phyloP scores from a whole-genome alignment of 2,329 filamentous ascomycete genomes.

The Paracamarosporium sp. region DNA sequence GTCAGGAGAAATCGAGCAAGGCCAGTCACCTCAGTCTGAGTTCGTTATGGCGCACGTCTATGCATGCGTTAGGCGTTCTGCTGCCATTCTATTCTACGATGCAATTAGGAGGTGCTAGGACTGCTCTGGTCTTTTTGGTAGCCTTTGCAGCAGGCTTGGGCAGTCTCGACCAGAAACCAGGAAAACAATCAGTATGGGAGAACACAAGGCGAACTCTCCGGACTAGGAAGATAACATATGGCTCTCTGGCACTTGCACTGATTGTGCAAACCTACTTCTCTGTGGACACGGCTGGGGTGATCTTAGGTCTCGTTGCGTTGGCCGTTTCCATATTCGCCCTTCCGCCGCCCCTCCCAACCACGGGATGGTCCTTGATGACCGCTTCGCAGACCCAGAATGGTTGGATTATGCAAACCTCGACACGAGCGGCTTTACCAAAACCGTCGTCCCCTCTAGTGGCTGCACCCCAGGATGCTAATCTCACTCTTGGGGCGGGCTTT shows the following conservation, averaged over 20 bases:
- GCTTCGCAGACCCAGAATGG: slow-evolving; percentile 25
- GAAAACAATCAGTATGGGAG: slow-evolving; percentile 40
- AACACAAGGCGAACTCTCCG: slow-evolving; percentile 41
- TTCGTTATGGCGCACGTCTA: slow-evolving; percentile 29
- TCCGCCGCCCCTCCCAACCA: slow-evolving; percentile 56
- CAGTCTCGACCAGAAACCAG: slow-evolving; percentile 35
- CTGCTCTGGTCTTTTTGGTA: slow-evolving; percentile 59
- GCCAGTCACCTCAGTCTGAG: slow-evolving; percentile 14
- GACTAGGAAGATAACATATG: slow-evolving; percentile 45
- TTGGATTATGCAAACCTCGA: slow-evolving; percentile 26
- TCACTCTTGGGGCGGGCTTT: slow-evolving; percentile 52
- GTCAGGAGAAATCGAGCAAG: slow-evolving; percentile 19
- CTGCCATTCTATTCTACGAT: slow-evolving; percentile 64
- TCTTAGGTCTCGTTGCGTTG: slow-evolving; percentile 57
- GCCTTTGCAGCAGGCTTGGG: slow-evolving; percentile 55
- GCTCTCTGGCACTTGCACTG: slow-evolving; percentile 42
- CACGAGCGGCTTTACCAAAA: slow-evolving; percentile 39
- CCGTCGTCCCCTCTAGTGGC: slow-evolving; percentile 44
- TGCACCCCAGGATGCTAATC: slow-evolving; percentile 48
- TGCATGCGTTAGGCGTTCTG: slow-evolving; percentile 50
- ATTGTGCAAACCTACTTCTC: slow-evolving; percentile 39
- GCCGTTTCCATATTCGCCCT: slow-evolving; percentile 54
- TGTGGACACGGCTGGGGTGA: slow-evolving; percentile 27
- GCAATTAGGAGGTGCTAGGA: slow-evolving; percentile 61
- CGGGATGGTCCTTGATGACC: slow-evolving; percentile 40